Evolutionary conservation across 148 eudicot species (phyloP).

Genomic region (Pouteria glomerata): DNA sequence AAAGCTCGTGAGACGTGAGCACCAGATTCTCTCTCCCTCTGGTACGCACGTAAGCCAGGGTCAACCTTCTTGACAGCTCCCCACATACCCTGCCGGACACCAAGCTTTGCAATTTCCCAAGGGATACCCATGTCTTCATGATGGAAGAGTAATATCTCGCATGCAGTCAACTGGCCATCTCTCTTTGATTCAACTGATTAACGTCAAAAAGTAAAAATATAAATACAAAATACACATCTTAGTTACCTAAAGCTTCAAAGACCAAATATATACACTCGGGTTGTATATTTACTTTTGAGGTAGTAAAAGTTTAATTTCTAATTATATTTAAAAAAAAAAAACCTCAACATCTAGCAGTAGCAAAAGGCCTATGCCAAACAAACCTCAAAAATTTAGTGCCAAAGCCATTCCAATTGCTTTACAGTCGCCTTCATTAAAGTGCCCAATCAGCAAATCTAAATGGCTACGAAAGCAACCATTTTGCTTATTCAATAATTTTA

Average conservation of each 20-base stretch:
- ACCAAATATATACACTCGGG: not conserved
- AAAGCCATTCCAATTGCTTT: not conserved
- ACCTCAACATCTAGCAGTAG: too few species aligned
- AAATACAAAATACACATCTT: too few species aligned
- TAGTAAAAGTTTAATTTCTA: not conserved
- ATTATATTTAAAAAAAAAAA: too few species aligned
- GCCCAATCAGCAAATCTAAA: not conserved
- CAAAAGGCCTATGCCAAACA: too few species aligned
- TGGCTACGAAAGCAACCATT: not conserved
- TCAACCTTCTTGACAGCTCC: constrained; percentile 63
- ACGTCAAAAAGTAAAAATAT: not conserved
- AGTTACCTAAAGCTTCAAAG: not conserved
- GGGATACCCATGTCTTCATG: constrained; percentile 69
- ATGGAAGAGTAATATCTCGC: constrained; percentile 52
- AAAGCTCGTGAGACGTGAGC: constrained; percentile 30
- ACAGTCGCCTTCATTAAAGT: not conserved
- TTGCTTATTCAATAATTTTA: not conserved
- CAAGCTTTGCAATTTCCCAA: constrained; percentile 59
- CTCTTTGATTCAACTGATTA: constrained; percentile 45
- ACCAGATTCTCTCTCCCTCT: constrained; percentile 29
- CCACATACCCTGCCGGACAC: constrained; percentile 64
- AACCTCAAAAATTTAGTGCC: too few species aligned
- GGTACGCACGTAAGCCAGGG: constrained; percentile 50
- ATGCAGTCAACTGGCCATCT: constrained; percentile 41
- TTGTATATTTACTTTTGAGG: not conserved